Conservation (phyloP, 495 filamentous ascomycete species). For the Aspergillus olivimuriae region DNA sequence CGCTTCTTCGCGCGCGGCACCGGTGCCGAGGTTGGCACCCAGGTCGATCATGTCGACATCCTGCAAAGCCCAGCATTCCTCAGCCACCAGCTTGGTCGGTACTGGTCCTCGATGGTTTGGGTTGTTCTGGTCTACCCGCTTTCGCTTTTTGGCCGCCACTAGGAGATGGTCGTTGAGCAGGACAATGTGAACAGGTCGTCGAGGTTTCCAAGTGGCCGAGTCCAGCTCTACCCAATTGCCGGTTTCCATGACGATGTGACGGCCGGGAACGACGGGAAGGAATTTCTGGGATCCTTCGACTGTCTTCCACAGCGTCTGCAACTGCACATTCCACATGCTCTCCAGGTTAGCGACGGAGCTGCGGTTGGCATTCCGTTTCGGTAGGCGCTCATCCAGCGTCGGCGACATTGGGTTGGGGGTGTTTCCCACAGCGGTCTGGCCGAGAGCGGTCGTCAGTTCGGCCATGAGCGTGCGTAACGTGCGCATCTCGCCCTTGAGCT, state of each 20-base stretch:
- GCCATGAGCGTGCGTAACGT: slow-evolving; percentile 81
- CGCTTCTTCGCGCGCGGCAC: slow-evolving; percentile 46
- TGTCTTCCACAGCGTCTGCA: slow-evolving; percentile 78
- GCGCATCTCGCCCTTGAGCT: slow-evolving; percentile 93
- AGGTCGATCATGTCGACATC: slow-evolving; percentile 94
- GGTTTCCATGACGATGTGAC: slow-evolving; percentile 87
- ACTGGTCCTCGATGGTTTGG: slow-evolving; percentile 50
- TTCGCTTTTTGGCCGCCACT: slow-evolving; percentile 84
- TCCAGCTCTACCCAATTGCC: slow-evolving; percentile 92
- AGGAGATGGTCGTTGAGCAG: slow-evolving; percentile 93
- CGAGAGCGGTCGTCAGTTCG: slow-evolving; percentile 74
- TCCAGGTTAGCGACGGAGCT: slow-evolving; percentile 84
- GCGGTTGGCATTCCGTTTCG: slow-evolving; percentile 43
- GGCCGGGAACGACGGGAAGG: slow-evolving; percentile 80
- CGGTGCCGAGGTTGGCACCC: slow-evolving; percentile 52
- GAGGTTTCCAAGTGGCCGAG: slow-evolving; percentile 90
- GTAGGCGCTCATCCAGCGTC: slow-evolving; percentile 41
- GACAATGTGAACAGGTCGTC: slow-evolving; percentile 78
- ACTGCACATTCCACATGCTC: slow-evolving; percentile 85
- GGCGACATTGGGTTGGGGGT: slow-evolving; percentile 37
- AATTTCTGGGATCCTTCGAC: slow-evolving; percentile 97
- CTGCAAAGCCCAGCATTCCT: slow-evolving; percentile 88
- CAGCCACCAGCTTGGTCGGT: slow-evolving; percentile 76
- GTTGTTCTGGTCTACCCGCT: slow-evolving; percentile 64
- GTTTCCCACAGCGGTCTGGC: slow-evolving; percentile 54